phyloP scores from a whole-genome alignment of 768 basidiomycete species.

The Naganishia kalamii region DNA sequence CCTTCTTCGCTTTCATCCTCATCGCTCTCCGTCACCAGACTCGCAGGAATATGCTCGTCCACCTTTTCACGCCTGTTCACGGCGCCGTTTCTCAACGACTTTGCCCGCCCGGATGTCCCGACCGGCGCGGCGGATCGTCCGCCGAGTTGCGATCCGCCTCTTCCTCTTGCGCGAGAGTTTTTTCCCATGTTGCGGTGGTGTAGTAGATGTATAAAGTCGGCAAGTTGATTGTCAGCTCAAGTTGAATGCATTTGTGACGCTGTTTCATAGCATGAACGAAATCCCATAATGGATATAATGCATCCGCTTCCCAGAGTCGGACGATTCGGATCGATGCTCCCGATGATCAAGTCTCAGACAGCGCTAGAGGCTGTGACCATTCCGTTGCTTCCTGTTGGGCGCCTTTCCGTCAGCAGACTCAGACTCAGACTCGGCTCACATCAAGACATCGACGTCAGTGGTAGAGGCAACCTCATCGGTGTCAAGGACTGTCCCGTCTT shows the following conservation, averaged over 20 bases:
- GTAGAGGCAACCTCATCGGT: no score
- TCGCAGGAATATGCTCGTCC: conserved; percentile 23
- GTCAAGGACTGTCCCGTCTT: no score
- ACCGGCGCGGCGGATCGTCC: conserved; percentile 13
- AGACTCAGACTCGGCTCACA: no score
- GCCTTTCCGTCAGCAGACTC: not conserved
- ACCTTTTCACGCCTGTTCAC: conserved; percentile 16
- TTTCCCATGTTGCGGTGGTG: conserved; percentile 1
- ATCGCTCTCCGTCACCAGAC: conserved; percentile 23
- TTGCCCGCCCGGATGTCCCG: conserved; percentile 22
- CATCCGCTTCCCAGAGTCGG: not conserved
- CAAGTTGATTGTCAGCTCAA: not conserved
- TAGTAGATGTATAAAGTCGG: not conserved
- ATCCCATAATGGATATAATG: no score
- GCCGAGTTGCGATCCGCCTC: conserved; percentile 16
- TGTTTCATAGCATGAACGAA: no score
- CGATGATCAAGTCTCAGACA: not conserved
- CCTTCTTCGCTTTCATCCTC: conserved; percentile 18
- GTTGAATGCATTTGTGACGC: no score
- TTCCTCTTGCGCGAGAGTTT: conserved; percentile 18
- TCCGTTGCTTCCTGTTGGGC: not conserved
- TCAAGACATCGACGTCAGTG: no score
- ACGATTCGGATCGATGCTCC: not conserved
- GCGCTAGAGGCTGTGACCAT: no score
- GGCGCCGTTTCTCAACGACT: conserved; percentile 18